These are phyloP conservation scores for Stromatinia cepivora DNA, from an alignment of 2,329 filamentous ascomycete genomes.

Conservation along the genomic window DNA sequence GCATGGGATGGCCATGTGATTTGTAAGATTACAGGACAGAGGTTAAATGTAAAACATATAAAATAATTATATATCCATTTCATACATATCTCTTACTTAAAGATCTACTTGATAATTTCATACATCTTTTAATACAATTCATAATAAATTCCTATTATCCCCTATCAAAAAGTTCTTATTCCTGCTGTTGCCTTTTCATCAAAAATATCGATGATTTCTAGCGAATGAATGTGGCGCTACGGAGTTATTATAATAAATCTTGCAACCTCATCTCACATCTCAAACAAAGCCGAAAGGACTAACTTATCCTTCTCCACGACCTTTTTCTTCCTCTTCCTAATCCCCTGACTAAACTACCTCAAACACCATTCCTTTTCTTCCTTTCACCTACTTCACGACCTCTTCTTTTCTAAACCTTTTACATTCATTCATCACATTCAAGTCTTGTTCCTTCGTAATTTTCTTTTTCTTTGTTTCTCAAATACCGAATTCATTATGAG, in stretches of 20 bases:
- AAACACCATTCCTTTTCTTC: conserved; percentile 18
- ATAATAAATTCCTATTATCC: background rate
- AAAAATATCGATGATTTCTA: conserved; percentile 1
- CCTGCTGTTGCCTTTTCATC: background rate
- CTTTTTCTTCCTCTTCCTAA: conserved; percentile 18
- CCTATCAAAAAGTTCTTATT: background rate
- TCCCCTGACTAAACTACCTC: background rate
- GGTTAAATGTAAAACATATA: no score
- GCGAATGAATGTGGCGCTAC: conserved; percentile 21
- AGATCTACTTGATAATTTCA: background rate
- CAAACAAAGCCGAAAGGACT: conserved; percentile 20
- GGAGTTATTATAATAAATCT: background rate
- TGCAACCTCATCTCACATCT: conserved; percentile 3
- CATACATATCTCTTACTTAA: background rate
- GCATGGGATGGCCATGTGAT: background rate
- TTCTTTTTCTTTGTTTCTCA: conserved; percentile 34
- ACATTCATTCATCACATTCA: conserved; percentile 28
- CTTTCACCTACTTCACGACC: conserved; percentile 23
- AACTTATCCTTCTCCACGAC: conserved; percentile 18
- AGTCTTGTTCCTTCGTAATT: conserved; percentile 26
- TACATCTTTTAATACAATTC: background rate
- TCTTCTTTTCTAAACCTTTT: conserved; percentile 25
- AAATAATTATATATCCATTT: background rate
- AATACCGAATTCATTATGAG: conserved; percentile 34
- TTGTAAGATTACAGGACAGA: no score